Base-by-base conservation (phyloP, 2,329 filamentous ascomycete genomes). In the Xylariaceae sp. region DNA sequence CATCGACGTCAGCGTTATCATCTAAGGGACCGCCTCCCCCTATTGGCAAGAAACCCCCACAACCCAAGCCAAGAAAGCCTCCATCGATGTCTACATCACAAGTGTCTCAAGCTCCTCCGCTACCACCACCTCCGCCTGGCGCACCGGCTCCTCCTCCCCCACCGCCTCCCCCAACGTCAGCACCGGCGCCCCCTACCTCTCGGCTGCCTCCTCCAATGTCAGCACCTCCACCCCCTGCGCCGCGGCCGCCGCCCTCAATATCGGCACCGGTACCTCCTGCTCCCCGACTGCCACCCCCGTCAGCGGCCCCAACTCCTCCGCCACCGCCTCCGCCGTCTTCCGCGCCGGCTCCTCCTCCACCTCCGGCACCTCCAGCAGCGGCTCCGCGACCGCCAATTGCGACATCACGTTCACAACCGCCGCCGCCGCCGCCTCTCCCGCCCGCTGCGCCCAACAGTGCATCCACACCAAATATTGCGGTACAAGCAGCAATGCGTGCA, bases 11-110 rank as follows among this genome's bases (percentile, higher is more conserved):
- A 41, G 77, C 81, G 66, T 77, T 80, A 61, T 84, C 84, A 3
- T 75, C 77, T 57, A 85, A 83, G 68, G 87, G 87, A 57, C 90
- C 90, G 41, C 91, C 91, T 35, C 89, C 89, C 10, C 88, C 88
- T 4, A 81, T 90, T 67, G 88, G 88, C 61, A 92, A 91, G 78
- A 92, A 92, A 69, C 84, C 86, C 30, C 83, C 85, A 48, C 80
- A 82, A 54, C 86, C 85, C 56, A 80, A 77, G 60, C 83, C 80
- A 57, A 78, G 85, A 64, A 86, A 87, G 68, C 82, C 83, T 10
- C 83, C 80, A 1, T 66, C 71, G 2, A 44, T 62, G 18, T 34
- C 64, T 60, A 67, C 63, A 62, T 65, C 64, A 37, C 69, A 64
- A 2, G 58, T 63, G 1, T 60, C 64, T 66, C 73, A 64, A 66